phyloP scores from a whole-genome alignment of 805 yeast species.

The Wickerhamomyces bovis region DNA sequence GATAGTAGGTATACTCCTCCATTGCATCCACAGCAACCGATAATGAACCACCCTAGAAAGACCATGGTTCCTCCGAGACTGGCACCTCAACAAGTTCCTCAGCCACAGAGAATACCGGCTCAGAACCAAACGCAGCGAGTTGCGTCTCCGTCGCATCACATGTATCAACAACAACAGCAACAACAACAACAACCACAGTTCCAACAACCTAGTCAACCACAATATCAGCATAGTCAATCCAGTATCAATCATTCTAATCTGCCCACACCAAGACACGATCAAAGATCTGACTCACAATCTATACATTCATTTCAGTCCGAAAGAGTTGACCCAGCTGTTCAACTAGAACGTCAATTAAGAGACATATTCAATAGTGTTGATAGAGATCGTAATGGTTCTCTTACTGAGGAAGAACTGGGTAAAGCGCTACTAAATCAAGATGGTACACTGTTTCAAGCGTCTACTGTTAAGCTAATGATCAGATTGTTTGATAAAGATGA shows the following conservation, averaged over 20 bases:
- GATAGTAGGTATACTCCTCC: constrained; percentile 1
- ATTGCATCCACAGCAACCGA: constrained; percentile 4
- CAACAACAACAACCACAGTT: constrained; percentile 12
- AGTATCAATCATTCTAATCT: background rate
- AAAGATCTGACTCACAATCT: background rate
- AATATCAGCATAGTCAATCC: background rate
- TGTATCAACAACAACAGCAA: constrained; percentile 6
- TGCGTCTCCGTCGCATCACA: constrained; percentile 2
- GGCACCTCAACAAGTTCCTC: background rate
- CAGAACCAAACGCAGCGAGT: constrained; percentile 4
- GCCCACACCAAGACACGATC: background rate
- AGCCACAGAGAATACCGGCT: background rate
- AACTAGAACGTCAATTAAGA: constrained; percentile 40
- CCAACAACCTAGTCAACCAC: constrained; percentile 1
- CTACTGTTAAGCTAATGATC: constrained; percentile 58
- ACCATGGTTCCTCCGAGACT: background rate
- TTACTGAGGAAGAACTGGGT: constrained; percentile 53
- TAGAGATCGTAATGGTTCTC: constrained; percentile 44
- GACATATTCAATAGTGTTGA: constrained; percentile 51
- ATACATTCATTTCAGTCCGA: constrained; percentile 3
- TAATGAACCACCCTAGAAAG: background rate
- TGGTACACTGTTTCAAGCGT: constrained; percentile 52
- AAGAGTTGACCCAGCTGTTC: constrained; percentile 12
- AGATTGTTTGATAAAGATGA: constrained; percentile 51
- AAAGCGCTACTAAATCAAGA: constrained; percentile 58